These are phyloP conservation scores for Tremella mesenterica DNA, from an alignment of 768 basidiomycete species.

Conservation along the genomic window DNA sequence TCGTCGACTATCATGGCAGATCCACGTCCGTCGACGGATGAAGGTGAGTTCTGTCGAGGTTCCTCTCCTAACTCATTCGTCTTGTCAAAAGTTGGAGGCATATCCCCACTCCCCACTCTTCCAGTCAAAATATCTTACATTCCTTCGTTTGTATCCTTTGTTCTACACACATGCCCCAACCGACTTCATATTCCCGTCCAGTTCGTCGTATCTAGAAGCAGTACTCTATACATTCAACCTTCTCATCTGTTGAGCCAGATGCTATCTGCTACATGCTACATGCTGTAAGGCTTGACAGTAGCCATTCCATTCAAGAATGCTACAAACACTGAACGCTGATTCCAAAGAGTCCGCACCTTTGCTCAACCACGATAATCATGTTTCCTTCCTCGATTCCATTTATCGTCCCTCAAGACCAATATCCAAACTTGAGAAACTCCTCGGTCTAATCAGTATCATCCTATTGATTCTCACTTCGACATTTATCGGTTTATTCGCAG, in stretches of 20 bases:
- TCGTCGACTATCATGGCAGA: constrained; percentile 31
- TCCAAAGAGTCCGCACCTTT: constrained; percentile 41
- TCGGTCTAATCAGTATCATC: constrained; percentile 64
- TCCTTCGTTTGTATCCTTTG: not conserved
- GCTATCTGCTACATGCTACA: too few relatives aligned
- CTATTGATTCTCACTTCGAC: constrained; percentile 72
- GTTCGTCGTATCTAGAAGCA: too few relatives aligned
- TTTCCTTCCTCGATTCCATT: constrained; percentile 18
- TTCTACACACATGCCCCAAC: not conserved
- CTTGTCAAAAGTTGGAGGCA: not conserved
- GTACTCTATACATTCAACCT: too few relatives aligned
- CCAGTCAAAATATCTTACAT: too few relatives aligned
- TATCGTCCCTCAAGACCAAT: constrained; percentile 48
- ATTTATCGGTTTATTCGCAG: constrained; percentile 90
- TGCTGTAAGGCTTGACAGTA: too few relatives aligned
- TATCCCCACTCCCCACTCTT: too few relatives aligned
- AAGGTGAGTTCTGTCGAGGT: constrained; percentile 30
- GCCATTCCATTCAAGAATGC: too few relatives aligned
- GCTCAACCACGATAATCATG: constrained; percentile 18
- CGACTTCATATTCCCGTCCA: too few relatives aligned
- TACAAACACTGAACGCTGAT: too few relatives aligned
- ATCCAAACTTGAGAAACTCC: constrained; percentile 71
- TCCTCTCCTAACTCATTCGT: not conserved
- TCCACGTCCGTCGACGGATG: constrained; percentile 41
- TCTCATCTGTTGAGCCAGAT: too few relatives aligned